Evolutionary conservation across 2,329 filamentous ascomycete genomes (phyloP).

Genomic region (Monosporascus sp.): DNA sequence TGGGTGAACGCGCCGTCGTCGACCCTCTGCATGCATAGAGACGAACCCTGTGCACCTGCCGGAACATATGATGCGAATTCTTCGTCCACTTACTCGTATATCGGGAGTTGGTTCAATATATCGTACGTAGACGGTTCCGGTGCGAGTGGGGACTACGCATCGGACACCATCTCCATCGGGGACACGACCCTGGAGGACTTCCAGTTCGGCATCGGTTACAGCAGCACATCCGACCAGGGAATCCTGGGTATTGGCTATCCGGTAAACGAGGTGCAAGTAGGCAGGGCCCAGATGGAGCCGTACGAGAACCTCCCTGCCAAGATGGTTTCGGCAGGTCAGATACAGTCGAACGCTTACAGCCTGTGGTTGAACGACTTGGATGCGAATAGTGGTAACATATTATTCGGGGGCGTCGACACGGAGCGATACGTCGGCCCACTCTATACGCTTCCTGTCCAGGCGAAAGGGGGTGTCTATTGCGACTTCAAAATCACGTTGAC

Average conservation of each 20-base stretch:
- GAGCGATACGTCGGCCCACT: constrained; percentile 59
- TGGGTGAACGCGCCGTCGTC: constrained; percentile 66
- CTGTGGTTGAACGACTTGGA: constrained; percentile 71
- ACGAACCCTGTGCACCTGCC: constrained; percentile 50
- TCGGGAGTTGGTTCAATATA: constrained; percentile 79
- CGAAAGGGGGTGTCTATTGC: constrained; percentile 42
- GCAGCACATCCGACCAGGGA: constrained; percentile 56
- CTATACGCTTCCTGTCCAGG: constrained; percentile 62
- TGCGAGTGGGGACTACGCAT: constrained; percentile 73
- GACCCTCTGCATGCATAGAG: constrained; percentile 45
- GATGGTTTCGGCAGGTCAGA: constrained; percentile 55
- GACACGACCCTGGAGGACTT: constrained; percentile 47
- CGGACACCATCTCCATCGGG: constrained; percentile 63
- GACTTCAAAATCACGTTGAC: constrained; percentile 70
- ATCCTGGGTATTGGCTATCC: constrained; percentile 83
- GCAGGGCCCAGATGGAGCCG: constrained; percentile 43
- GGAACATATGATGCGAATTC: constrained; percentile 65
- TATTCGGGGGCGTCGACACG: constrained; percentile 72
- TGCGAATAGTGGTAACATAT: constrained; percentile 58
- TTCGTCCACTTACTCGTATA: constrained; percentile 70
- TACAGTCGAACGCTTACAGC: constrained; percentile 65
- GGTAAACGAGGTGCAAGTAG: constrained; percentile 70
- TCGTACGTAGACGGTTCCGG: constrained; percentile 78
- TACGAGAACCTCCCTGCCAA: constrained; percentile 68
- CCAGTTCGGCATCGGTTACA: constrained; percentile 71